Evolutionary conservation across 2,329 filamentous ascomycete genomes (phyloP), one percentile per base, ranked within the genome.

Genomic region (Botryotinia narcissicola): DNA sequence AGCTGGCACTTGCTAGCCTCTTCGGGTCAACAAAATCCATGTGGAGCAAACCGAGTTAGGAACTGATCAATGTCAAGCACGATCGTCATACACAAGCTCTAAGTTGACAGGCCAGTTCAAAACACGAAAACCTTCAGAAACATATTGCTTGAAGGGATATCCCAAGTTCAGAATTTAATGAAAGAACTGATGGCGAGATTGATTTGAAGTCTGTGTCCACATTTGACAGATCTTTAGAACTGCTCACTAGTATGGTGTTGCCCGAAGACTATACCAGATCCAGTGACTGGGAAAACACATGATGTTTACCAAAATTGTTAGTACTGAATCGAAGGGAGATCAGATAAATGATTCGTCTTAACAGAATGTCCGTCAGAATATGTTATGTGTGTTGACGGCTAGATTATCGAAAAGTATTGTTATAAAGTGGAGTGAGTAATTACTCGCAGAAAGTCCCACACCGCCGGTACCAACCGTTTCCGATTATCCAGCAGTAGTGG

Each of bases 151-250:
- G 32, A 51, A n/a, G 32, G 63, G 63, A 51, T 51, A 20, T 32
- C 44, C 44, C 22, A 51, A 46, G 20, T 37, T 67, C 22, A 8
- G 2, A 37, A 40, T n/a, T 51, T 29, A n/a, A 32, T 25, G 14
- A 18, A 29, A 35, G 20, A 10, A 51, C 44, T 67, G 51, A 25
- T 6, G 20, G 7, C 29, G 14, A 37, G 29, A 9, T 8, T 37
- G 29, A 22, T n/a, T 67, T n/a, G 22, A 48, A 67, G 44, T 51
- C 63, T 44, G 63, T 66, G 63, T 66, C 44, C 44, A 51, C n/a
- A 51, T n/a, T 14, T 67, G 63, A 51, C 63, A 67, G 32, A 16
- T 37, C 29, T 67, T n/a, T 37, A 18, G 22, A 29, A 37, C 44
- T 18, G 6, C n/a, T 67, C 22, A 37, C 12, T 51, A 25, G 44